A percentile compares a stretch with the other conserved stretches of the same genome.
These are phyloP conservation scores for Thuja plicata DNA, from an alignment of 83 land plant genomes.

Conservation along the genomic window DNA sequence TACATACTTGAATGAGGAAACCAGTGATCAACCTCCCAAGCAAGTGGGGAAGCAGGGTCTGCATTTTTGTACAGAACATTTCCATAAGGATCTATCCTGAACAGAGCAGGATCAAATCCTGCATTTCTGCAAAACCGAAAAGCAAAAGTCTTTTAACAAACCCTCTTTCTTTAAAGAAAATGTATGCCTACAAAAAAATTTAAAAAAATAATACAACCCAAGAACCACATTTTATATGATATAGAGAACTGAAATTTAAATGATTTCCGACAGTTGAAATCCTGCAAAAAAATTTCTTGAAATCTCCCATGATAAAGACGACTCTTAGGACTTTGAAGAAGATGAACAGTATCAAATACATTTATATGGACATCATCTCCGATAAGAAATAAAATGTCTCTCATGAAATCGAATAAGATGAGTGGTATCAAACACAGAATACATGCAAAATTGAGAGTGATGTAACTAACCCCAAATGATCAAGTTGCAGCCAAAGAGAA, in stretches of 20 bases:
- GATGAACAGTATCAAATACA: no score
- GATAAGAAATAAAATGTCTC: not conserved
- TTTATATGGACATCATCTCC: not conserved
- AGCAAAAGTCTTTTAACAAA: not conserved
- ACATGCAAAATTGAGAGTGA: not conserved
- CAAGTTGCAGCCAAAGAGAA: slow-evolving; percentile 89
- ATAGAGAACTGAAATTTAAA: not conserved
- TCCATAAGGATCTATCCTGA: slow-evolving; percentile 94
- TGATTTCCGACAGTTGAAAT: not conserved
- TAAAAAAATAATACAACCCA: not conserved
- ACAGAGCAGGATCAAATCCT: slow-evolving; percentile 93
- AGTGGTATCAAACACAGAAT: not conserved
- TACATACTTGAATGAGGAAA: slow-evolving; percentile 88
- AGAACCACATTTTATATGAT: not conserved
- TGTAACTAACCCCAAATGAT: slow-evolving; percentile 84
- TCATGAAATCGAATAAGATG: not conserved
- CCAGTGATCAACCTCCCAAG: slow-evolving; percentile 98
- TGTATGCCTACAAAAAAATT: no score
- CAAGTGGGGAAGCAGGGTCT: slow-evolving; percentile 91
- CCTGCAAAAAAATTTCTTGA: not conserved
- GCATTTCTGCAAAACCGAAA: slow-evolving; percentile 71
- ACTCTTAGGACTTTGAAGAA: no score
- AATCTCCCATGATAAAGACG: no score
- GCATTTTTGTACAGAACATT: slow-evolving; percentile 94
- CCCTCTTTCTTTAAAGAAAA: not conserved